Base-by-base conservation (phyloP, 495 filamentous ascomycete genomes). In the Neurospora sp. region DNA sequence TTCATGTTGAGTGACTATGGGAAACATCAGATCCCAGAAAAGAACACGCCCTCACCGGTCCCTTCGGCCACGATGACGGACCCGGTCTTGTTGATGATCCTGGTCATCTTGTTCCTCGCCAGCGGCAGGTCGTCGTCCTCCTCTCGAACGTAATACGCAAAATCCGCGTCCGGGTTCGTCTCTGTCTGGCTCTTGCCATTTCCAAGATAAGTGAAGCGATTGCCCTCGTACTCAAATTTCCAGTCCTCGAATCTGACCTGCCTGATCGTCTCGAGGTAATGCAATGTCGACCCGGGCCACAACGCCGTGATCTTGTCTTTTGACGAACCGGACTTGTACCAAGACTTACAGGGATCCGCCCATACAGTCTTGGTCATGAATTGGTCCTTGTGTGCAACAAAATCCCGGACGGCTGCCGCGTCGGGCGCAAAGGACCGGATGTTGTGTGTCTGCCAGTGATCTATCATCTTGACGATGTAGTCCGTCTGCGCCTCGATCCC, bases 281-380 rank as follows among this genome's bases (percentile, higher is more conserved):
- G 54, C 27, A 66, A 4, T 0, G 6, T 66, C 14, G 54, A 66
- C 27, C 27, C 54, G 14, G 12, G 14, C 54, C 54, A 87, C 37
- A 84, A 73, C 8, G 83, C 85, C 44, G 82, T 85, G 14, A 88
- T 81, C 4, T 80, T 78, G 5, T 86, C 86, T 37, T 86, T 78
- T 0, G 78, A 76, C 5, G 70, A 81, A 16, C 79, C 77, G 11
- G 80, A 78, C 78, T 87, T 88, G 69, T 86, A 88, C 86, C 86
- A 88, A 37, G 82, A 84, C 37, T 78, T 76, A 74, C 86, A 87
- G 1, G 77, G 73, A 38, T 82, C 83, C 0, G 80, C 77, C 86
- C 86, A 88, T n/a, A 84, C 84, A 2, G 84, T 78, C 9, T 78
- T 79, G 74, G 82, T 83, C 73, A 85, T 80, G 41, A 86, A 81